A percentile compares a stretch with the other conserved stretches of the same genome.
Conservation (phyloP, 2,329 filamentous ascomycete genomes). For the Chalara sp. region DNA sequence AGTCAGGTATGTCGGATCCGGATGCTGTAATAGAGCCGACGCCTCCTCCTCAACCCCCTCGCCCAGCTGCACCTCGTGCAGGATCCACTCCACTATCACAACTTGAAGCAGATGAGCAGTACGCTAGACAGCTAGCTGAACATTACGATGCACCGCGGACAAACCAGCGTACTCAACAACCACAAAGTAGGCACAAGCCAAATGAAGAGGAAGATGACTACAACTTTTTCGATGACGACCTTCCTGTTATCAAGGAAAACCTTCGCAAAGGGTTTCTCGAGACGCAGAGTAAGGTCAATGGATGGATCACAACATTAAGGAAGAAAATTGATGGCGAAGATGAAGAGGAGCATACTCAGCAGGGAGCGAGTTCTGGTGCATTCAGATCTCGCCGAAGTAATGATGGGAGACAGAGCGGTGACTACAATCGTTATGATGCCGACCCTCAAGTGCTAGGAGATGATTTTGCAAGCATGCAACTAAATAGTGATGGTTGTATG, state of each 20-base stretch:
- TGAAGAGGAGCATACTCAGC: constrained; percentile 28
- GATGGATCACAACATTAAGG: constrained; percentile 84
- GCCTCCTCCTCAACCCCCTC: constrained; percentile 75
- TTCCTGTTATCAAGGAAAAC: constrained; percentile 88
- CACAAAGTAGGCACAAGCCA: constrained; percentile 48
- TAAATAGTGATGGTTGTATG: constrained; percentile 57
- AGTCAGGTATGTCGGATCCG: constrained; percentile 70
- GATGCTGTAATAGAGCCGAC: constrained; percentile 53
- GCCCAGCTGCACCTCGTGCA: constrained; percentile 49
- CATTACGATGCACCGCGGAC: constrained; percentile 62
- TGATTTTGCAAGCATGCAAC: constrained; percentile 71
- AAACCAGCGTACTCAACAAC: constrained; percentile 34
- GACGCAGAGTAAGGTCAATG: constrained; percentile 87
- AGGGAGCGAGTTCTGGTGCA: constrained; percentile 29
- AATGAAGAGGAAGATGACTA: constrained; percentile 63
- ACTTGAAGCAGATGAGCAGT: constrained; percentile 83
- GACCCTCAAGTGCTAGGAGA: constrained; percentile 87
- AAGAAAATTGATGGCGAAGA: constrained; percentile 92
- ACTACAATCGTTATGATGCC: constrained; percentile 89
- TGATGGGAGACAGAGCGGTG: constrained; percentile 69
- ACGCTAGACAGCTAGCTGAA: constrained; percentile 86
- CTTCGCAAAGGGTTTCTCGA: constrained; percentile 91
- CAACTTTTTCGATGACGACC: constrained; percentile 92
- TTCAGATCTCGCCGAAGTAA: constrained; percentile 46
- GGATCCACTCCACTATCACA: constrained; percentile 63